phyloP scores from a whole-genome alignment of 805 yeast genomes.

The Hanseniaspora lindneri region DNA sequence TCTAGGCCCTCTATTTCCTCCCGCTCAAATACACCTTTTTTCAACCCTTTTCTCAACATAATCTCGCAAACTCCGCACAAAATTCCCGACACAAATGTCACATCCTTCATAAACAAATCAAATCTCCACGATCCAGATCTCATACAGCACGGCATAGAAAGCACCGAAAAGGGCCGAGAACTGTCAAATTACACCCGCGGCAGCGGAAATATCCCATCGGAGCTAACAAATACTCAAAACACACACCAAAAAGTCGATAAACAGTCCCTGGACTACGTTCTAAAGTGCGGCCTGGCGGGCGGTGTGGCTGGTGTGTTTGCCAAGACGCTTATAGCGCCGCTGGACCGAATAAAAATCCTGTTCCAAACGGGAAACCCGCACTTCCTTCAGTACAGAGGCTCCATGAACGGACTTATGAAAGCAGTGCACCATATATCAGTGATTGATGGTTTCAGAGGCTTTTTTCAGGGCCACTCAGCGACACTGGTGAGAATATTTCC shows the following conservation, averaged over 20 bases:
- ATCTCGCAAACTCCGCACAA: not conserved
- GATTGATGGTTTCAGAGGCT: constrained; percentile 64
- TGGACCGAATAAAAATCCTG: constrained; percentile 86
- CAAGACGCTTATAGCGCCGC: constrained; percentile 86
- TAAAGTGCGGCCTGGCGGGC: constrained; percentile 83
- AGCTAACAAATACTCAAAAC: too few relatives aligned
- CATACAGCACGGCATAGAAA: constrained; percentile 14
- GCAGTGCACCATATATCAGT: constrained; percentile 60
- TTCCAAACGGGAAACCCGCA: constrained; percentile 94
- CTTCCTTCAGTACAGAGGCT: constrained; percentile 66
- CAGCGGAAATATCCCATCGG: too few relatives aligned
- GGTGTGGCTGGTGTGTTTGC: constrained; percentile 96
- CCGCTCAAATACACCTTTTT: not conserved
- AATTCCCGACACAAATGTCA: not conserved
- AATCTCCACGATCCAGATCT: constrained; percentile 14
- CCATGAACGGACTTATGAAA: constrained; percentile 57
- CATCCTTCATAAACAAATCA: constrained; percentile 5
- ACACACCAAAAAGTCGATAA: constrained; percentile 35
- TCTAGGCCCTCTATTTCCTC: not conserved
- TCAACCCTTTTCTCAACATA: constrained; percentile 2
- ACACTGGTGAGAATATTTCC: constrained; percentile 86
- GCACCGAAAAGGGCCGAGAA: constrained; percentile 7
- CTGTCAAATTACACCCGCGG: too few relatives aligned
- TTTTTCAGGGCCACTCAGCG: constrained; percentile 92
- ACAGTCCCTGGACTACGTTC: constrained; percentile 62